Base-by-base conservation (phyloP, 139 green algal species). In the Chlamydomonas schloesseri region DNA sequence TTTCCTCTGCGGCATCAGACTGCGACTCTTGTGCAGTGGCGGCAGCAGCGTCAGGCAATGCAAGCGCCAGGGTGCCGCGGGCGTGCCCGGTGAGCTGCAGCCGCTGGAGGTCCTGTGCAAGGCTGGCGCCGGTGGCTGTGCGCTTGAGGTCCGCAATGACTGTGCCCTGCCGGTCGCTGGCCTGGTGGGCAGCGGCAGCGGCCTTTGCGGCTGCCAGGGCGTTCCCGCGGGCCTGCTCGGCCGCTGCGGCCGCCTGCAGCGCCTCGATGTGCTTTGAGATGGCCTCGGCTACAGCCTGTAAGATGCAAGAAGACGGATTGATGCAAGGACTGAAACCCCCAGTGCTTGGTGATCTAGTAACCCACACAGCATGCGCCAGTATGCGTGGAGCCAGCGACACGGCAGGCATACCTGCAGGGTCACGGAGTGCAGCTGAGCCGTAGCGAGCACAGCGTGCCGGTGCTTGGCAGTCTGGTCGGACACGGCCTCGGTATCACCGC, bases 361-460 rank as follows among this genome's bases (percentile, higher is more conserved):
- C n/a, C n/a, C n/a, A n/a, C n/a, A n/a, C n/a, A n/a, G n/a, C n/a
- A n/a, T n/a, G n/a, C n/a, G n/a, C n/a, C n/a, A n/a, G n/a, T n/a
- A n/a, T n/a, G n/a, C n/a, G n/a, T n/a, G n/a, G n/a, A 50, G 42
- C 42, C 42, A 50, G 42, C 42, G 42, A 8, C 42, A 8, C 8
- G 42, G 42, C 42, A 8, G 6, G 42, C 42, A 8, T 8, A 50
- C 42, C 42, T 85, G 79, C 65, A 85, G 50, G 0, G 67, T 85
- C 10, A 85, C 79, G 47, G 79, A 85, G 31, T 85, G 79, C n/a
- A 85, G n/a, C 67, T 85, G 79, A 24, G 79, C 65, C 15, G 47
- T 47, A 1, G 79, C 65, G 50, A 85, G n/a, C 18, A 69, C 20
- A 1, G 67, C 36, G 23, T 55, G 70, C 1, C 28, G 18, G 6